Evolutionary conservation across 73 alveolate species (phyloP).

Genomic region (Effrenium voratum): DNA sequence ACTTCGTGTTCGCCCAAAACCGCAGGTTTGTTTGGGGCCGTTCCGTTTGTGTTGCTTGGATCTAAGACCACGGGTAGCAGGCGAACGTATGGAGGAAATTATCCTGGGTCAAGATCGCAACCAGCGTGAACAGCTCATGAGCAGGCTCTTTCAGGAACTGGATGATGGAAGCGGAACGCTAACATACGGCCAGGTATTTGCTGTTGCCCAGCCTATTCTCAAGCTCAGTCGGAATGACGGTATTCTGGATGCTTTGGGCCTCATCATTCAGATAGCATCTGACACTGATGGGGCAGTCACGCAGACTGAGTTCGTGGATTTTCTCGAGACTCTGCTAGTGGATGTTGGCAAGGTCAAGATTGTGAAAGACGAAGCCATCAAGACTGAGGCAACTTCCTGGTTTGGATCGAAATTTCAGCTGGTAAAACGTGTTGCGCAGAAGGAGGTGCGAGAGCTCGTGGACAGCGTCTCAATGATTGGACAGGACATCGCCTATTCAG

Average conservation of each 20-base stretch:
- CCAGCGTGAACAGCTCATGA: constrained; percentile 16
- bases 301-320: constrained; percentile 41
- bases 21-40: no score
- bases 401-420: not conserved
- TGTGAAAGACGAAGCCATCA: not conserved
- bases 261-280: constrained; percentile 69
- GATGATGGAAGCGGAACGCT: constrained; percentile 71
- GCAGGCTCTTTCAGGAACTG: not conserved
- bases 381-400: not conserved
- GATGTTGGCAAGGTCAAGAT: not conserved
- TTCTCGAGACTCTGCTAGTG: constrained; percentile 13
- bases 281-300: constrained; percentile 90
- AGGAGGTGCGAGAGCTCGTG: constrained; percentile 66
- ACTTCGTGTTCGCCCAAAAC: no score
- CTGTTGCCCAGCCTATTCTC: constrained; percentile 7
- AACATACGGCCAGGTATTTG: constrained; percentile 61
- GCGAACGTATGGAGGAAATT: not conserved
- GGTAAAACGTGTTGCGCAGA: constrained; percentile 17
- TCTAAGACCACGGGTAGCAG: not conserved
- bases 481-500: constrained; percentile 56
- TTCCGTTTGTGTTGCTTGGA: not conserved
- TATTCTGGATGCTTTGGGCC: constrained; percentile 35
- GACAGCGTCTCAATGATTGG: constrained; percentile 83
- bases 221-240: not conserved
- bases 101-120: not conserved